Evolutionary conservation across 2,329 filamentous ascomycete genomes (phyloP).

Genomic region (Lachnellula subtilissima): DNA sequence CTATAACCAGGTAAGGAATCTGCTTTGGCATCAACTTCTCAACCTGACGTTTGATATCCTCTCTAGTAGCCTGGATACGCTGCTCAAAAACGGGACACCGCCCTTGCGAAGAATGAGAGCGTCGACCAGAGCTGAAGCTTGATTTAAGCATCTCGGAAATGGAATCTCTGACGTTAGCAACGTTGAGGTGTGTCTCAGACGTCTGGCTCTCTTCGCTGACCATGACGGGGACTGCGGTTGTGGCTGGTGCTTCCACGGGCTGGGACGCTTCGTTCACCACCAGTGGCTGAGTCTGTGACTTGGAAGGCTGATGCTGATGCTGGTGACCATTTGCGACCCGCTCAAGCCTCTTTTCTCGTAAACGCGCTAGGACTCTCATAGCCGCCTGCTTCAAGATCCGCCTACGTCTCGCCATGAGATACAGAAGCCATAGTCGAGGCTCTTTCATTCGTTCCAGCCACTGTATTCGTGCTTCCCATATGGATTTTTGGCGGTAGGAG

Average conservation of each 20-base stretch:
- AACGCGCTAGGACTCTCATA: conserved; percentile 6
- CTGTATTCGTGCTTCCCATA: conserved; percentile 19
- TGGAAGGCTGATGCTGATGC: background rate
- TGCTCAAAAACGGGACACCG: conserved; percentile 13
- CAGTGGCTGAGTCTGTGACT: background rate
- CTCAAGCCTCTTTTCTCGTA: conserved; percentile 14
- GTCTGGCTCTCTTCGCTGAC: conserved; percentile 4
- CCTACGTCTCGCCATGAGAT: conserved; percentile 21
- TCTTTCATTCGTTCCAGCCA: conserved; percentile 23
- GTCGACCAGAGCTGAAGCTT: conserved; percentile 1
- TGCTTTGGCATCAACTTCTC: conserved; percentile 16
- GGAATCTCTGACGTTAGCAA: background rate
- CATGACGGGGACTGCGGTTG: background rate
- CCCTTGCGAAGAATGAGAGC: conserved; percentile 6
- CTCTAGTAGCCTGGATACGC: conserved; percentile 15
- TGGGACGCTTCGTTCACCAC: conserved; percentile 8
- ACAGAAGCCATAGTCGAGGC: conserved; percentile 20
- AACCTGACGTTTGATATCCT: conserved; percentile 17
- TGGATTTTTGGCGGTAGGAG: conserved; percentile 8
- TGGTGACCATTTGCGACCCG: conserved; percentile 2
- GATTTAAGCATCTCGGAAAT: background rate
- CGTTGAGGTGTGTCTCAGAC: conserved; percentile 9
- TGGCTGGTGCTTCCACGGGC: background rate
- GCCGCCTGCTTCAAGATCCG: conserved; percentile 19
- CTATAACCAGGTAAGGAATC: conserved; percentile 18